Evolutionary conservation across 805 yeast genomes (phyloP), one percentile per base, ranked within the genome.

Genomic region (Candida orba): DNA sequence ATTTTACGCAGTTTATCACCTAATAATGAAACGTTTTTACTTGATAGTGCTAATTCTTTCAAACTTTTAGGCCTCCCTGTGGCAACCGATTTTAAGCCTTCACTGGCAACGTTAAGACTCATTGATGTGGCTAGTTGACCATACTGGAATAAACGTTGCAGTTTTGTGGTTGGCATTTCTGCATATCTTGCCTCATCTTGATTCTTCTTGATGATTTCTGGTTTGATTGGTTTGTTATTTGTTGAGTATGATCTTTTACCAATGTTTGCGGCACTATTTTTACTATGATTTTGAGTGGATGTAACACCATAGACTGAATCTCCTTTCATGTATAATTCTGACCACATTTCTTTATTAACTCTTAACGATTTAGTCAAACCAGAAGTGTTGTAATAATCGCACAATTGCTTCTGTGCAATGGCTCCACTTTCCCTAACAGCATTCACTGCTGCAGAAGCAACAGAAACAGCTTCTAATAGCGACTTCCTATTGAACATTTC

Each of bases 81-180:
- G 0, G 84, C 82, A 43, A 79, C 72, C 35, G 89, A 78, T 46
- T 80, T 74, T 35, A 90, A 62, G 1, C 95, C 83, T 53, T 88
- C 93, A 17, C 78, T 69, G 1, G 95, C 79, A 23, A 86, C 91
- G 32, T 91, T 89, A 10, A 86, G 51, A 1, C 96, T 95, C 58
- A 93, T 80, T 1, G 91, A 87, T 0, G 98, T 95, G 1, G 97
- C 98, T 29, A 93, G 66, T 2, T 86, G 70, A 9, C 98, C 97
- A 60, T 90, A 93, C 64, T 93, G 99, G 59, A 89, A 88, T 39
- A 93, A 72, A 48, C 99, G 72, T 20, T 89, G 86, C n/a, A 93
- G 63, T 55, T 96, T 76, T 1, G 95, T 76, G 17, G 90, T 72
- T 3, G 99, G 99, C 15, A 93, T 93, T 37, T 84, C 77, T 2